Evolutionary conservation across 495 filamentous ascomycete genomes (phyloP).

Genomic region (Xylaria acuta): DNA sequence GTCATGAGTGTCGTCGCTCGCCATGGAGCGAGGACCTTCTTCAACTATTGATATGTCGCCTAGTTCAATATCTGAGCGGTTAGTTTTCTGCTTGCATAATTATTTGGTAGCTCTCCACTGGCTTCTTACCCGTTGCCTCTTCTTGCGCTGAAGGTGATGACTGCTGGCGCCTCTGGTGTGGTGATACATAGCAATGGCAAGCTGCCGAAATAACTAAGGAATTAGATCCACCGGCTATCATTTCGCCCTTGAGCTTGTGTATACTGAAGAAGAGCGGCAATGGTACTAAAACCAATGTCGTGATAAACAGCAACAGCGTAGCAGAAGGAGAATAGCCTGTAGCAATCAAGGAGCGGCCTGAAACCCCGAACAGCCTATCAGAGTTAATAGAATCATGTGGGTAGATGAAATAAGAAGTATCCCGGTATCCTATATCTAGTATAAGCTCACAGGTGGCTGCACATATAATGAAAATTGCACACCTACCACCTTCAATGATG

Average conservation of each 20-base stretch:
- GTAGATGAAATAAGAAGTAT: background rate
- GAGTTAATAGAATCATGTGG: background rate
- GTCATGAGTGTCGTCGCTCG: too few relatives aligned
- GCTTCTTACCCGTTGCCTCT: too few relatives aligned
- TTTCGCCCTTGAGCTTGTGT: background rate
- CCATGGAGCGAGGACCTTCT: too few relatives aligned
- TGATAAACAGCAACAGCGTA: background rate
- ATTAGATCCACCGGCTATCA: background rate
- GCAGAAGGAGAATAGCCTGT: background rate
- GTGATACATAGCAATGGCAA: too few relatives aligned
- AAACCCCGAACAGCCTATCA: background rate
- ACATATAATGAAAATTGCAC: too few relatives aligned
- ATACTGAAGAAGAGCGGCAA: background rate
- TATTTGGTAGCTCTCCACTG: too few relatives aligned
- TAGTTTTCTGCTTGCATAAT: too few relatives aligned
- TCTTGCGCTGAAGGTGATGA: too few relatives aligned
- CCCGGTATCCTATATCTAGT: background rate
- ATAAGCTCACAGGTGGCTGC: background rate
- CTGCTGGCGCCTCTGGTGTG: too few relatives aligned
- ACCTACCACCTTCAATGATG: slow-evolving; percentile 22
- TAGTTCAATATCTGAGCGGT: too few relatives aligned
- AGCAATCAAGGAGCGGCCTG: background rate
- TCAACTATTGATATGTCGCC: too few relatives aligned
- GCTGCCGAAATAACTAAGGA: slow-evolving; percentile 14
- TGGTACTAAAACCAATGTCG: background rate